Percentiles rank a stretch among this genome's conserved stretches.
Evolutionary conservation across 176 grass and related monocot species (phyloP).

Genomic region (Bonia amplexicaulis): DNA sequence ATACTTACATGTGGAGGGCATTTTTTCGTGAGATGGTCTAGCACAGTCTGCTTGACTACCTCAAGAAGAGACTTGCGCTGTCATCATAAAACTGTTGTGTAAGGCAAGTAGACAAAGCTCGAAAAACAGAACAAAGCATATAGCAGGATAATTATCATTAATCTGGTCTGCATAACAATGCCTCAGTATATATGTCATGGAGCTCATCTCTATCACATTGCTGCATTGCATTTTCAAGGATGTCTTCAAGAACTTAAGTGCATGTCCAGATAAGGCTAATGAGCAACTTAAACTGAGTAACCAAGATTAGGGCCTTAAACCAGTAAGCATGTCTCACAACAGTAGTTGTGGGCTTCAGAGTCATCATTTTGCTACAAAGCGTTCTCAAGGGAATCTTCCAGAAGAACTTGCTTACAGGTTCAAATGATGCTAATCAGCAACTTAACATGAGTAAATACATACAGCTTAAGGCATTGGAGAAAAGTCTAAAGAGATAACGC

Average conservation of each 20-base stretch:
- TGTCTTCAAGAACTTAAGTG: background rate
- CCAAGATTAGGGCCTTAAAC: background rate
- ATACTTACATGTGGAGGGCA: conserved; percentile 86
- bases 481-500: background rate
- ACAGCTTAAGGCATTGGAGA: background rate
- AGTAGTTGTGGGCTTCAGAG: background rate
- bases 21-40: conserved; percentile 93
- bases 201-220: background rate
- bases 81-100: conserved; percentile 6
- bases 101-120: conserved; percentile 6
- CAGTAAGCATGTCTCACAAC: background rate
- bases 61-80: conserved; percentile 86
- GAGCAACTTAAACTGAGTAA: background rate
- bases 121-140: background rate
- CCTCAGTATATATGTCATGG: background rate
- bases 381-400: no score
- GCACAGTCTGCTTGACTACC: conserved; percentile 85
- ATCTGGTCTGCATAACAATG: background rate
- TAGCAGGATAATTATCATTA: background rate
- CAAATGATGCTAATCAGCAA: background rate
- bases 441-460: background rate
- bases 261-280: background rate
- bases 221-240: background rate
- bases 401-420: background rate
- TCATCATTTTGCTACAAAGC: no score